Percentiles rank a stretch among this genome's conserved stretches.
Conservation (phyloP, 176 grass and related monocot species). For the Bolboschoenus planiculmis region DNA sequence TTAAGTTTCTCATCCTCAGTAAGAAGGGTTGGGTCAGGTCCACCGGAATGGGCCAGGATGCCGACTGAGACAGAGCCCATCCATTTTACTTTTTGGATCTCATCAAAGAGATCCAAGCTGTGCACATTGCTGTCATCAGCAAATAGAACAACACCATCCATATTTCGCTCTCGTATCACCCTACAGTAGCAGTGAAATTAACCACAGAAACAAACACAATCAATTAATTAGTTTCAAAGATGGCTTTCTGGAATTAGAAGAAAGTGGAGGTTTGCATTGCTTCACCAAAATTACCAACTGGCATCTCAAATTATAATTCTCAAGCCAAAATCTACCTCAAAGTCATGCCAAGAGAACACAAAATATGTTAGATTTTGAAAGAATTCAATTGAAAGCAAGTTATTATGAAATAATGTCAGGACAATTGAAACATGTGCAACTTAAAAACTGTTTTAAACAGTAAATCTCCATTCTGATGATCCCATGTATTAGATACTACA, state of each 20-base stretch:
- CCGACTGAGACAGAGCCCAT: constrained; percentile 75
- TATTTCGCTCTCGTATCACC: constrained; percentile 71
- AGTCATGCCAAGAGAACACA: background rate
- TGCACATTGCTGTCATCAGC: constrained; percentile 98
- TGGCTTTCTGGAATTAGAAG: background rate
- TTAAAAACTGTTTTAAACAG: background rate
- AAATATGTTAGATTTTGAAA: background rate
- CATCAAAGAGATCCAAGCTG: constrained; percentile 91
- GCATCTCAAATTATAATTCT: background rate
- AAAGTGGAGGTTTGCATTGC: background rate
- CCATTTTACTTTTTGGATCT: constrained; percentile 97
- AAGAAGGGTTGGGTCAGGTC: constrained; percentile 25
- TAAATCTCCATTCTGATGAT: background rate
- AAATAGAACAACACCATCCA: constrained; percentile 85
- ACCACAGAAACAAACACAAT: background rate
- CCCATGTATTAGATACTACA: background rate
- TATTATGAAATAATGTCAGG: background rate
- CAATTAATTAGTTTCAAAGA: background rate
- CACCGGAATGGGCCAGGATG: constrained; percentile 69
- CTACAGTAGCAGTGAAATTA: constrained; percentile 29
- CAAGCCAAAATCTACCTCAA: background rate
- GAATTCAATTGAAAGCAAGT: background rate
- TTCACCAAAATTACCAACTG: background rate
- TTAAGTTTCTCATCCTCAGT: constrained; percentile 67
- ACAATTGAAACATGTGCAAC: background rate